Evolutionary conservation across 345 rosid genomes (phyloP).

Genomic region (Populus nigra): DNA sequence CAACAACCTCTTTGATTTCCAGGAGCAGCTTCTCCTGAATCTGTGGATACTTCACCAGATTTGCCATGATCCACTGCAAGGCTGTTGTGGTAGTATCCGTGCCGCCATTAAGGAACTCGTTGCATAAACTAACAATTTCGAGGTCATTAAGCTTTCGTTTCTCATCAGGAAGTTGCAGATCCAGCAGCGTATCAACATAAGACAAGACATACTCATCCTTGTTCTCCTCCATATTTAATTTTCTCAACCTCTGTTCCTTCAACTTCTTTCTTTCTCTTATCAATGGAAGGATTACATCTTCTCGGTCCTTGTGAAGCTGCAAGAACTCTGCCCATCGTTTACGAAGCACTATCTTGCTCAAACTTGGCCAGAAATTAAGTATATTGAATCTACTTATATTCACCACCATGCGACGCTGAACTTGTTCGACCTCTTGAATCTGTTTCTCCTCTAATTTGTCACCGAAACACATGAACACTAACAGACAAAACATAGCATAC

Average conservation of each 20-base stretch:
- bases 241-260: not conserved
- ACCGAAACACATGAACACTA: constrained; percentile 21
- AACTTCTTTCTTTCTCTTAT: constrained; percentile 10
- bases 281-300: constrained; percentile 12
- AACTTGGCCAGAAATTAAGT: constrained; percentile 4
- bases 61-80: constrained; percentile 24
- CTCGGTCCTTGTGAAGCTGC: not conserved
- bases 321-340: constrained; percentile 19
- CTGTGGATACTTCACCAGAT: constrained; percentile 15
- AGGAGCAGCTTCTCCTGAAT: constrained; percentile 14
- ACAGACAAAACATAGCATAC: constrained; percentile 15
- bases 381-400: not conserved
- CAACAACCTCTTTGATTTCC: constrained; percentile 12
- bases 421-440: constrained; percentile 9
- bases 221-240: not conserved
- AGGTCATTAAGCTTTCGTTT: constrained; percentile 14
- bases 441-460: constrained; percentile 19
- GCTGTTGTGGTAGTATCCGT: constrained; percentile 17
- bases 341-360: constrained; percentile 6
- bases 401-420: not conserved
- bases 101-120: constrained; percentile 14
- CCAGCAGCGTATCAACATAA: constrained; percentile 20
- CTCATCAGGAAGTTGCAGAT: constrained; percentile 19
- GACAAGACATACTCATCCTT: not conserved
- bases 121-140: constrained; percentile 5